Percentiles rank a stretch among this genome's conserved stretches.
Evolutionary conservation across 805 yeast species (phyloP).

Genomic region (Pichia scutulata): DNA sequence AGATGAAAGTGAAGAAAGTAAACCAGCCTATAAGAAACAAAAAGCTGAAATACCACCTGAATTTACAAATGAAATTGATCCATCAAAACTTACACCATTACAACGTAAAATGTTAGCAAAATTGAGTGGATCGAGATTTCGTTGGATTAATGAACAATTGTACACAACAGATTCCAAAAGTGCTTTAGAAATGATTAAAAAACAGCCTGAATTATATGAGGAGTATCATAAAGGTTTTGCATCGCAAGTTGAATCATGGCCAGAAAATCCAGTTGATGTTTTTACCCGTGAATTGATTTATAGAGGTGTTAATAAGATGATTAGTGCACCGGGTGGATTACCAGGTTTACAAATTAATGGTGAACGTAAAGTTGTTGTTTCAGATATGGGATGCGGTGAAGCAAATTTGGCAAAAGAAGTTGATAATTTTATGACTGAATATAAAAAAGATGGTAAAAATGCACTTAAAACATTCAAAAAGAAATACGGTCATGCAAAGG

Average conservation of each 20-base stretch:
- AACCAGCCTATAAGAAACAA: background rate
- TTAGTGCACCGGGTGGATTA: constrained; percentile 93
- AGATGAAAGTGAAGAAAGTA: constrained; percentile 1
- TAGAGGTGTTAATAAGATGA: constrained; percentile 49
- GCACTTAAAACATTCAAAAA: constrained; percentile 18
- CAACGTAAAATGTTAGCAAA: constrained; percentile 96
- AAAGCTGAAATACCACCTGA: constrained; percentile 10
- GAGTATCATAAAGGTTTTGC: constrained; percentile 95
- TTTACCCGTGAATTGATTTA: constrained; percentile 64
- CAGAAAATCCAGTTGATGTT: constrained; percentile 95
- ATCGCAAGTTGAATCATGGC: constrained; percentile 95
- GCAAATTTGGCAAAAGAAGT: constrained; percentile 77
- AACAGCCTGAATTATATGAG: constrained; percentile 83
- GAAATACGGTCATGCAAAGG: constrained; percentile 21
- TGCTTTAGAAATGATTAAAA: constrained; percentile 63
- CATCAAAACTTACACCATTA: constrained; percentile 60
- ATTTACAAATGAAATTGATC: constrained; percentile 19
- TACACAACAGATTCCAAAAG: constrained; percentile 76
- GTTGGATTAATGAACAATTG: constrained; percentile 98
- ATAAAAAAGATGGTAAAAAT: constrained; percentile 28
- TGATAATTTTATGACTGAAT: constrained; percentile 33
- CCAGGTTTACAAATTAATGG: constrained; percentile 54
- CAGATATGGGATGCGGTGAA: constrained; percentile 99
- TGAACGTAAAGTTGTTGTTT: constrained; percentile 60
- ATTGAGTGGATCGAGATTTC: constrained; percentile 86